Conservation (phyloP, 371 early-diverging fungal genomes). For the Quaeritorhiza haematococci region DNA sequence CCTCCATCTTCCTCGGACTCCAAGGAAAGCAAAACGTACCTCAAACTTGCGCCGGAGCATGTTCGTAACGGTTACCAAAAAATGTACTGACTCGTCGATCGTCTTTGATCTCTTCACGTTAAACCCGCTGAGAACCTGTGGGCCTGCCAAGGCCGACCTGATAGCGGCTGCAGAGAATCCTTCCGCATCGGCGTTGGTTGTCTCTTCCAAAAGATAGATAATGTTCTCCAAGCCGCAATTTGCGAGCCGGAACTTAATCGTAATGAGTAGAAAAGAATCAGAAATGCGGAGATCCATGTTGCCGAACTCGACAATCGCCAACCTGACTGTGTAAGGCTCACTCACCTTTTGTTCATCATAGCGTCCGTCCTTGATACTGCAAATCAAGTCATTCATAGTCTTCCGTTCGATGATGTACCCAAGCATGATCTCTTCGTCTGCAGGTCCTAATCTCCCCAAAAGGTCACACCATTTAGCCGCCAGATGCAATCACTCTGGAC, state of each 20-base stretch:
- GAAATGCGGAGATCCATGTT: neutral
- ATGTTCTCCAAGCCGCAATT: conserved; percentile 64
- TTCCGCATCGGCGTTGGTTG: conserved; percentile 42
- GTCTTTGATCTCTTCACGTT: conserved; percentile 66
- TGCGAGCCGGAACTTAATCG: conserved; percentile 59
- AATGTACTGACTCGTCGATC: conserved; percentile 72
- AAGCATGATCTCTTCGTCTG: conserved; percentile 71
- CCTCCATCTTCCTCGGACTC: no score
- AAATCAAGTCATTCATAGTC: conserved; percentile 83
- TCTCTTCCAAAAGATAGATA: conserved; percentile 83
- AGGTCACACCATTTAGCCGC: no score
- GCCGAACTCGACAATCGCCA: neutral
- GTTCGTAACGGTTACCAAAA: conserved; percentile 58
- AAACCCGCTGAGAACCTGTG: conserved; percentile 65
- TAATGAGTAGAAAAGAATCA: neutral
- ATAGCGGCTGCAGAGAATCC: conserved; percentile 52
- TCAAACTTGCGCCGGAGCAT: conserved; percentile 12
- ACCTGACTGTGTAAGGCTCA: no score
- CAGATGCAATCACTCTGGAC: conserved; percentile 5
- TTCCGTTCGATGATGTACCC: conserved; percentile 92
- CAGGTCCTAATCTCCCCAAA: no score
- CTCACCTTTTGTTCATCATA: conserved; percentile 90
- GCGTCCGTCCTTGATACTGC: conserved; percentile 91
- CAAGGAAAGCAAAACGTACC: no score
- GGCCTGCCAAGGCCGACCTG: conserved; percentile 61